These are phyloP conservation scores for Raphanus hybrid DNA, from an alignment of 441 rosid genomes.

Conservation along the genomic window DNA sequence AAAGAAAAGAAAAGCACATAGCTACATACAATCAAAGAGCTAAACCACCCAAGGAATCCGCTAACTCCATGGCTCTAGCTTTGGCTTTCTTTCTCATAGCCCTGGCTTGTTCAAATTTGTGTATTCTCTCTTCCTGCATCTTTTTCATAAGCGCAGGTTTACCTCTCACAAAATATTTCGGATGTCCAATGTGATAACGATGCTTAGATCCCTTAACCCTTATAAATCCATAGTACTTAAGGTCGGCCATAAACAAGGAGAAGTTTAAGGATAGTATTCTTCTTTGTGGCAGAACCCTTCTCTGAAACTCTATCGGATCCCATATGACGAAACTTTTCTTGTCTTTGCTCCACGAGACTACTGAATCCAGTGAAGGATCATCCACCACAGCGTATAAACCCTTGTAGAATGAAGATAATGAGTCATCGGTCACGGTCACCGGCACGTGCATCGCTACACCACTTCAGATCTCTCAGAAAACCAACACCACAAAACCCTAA, in stretches of 20 bases:
- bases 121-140: background rate
- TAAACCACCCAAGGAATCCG: background rate
- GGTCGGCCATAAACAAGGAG: background rate
- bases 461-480: background rate
- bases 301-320: conserved; percentile 2
- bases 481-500: background rate
- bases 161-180: background rate
- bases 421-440: background rate
- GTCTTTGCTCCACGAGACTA: background rate
- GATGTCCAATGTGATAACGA: background rate
- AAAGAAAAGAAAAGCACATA: no score
- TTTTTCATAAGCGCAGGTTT: background rate
- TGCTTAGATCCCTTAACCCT: background rate
- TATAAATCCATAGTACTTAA: background rate
- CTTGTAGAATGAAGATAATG: background rate
- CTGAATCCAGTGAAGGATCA: background rate
- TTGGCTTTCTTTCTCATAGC: background rate
- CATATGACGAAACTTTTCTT: background rate
- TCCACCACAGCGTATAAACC: background rate
- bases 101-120: background rate
- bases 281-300: background rate
- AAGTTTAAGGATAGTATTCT: background rate
- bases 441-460: background rate
- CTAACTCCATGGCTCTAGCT: background rate
- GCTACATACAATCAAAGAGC: background rate